Evolutionary conservation across 805 yeast genomes (phyloP).

Genomic region (Kluyveromyces nonfermentans): DNA sequence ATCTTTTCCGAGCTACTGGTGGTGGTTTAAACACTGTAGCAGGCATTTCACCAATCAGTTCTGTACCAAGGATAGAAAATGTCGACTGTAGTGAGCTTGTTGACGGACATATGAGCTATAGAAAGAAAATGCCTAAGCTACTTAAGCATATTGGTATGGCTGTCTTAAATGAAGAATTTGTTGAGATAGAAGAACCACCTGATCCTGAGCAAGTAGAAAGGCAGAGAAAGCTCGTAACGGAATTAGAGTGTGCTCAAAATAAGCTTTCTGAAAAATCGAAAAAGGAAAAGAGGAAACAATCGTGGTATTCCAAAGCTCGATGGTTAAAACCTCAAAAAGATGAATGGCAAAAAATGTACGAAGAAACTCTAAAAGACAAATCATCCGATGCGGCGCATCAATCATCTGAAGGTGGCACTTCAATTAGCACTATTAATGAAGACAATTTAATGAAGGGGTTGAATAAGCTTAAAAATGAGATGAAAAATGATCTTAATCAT

Average conservation of each 20-base stretch:
- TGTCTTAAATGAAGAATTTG: constrained; percentile 80
- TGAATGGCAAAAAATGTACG: constrained; percentile 59
- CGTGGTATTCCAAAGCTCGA: constrained; percentile 30
- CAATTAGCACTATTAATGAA: constrained; percentile 9
- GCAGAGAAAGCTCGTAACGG: constrained; percentile 71
- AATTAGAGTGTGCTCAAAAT: constrained; percentile 77
- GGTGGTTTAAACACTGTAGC: constrained; percentile 91
- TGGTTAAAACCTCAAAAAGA: constrained; percentile 45
- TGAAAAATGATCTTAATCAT: constrained; percentile 1
- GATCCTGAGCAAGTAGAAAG: constrained; percentile 81
- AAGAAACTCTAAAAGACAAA: constrained; percentile 25
- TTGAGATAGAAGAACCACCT: constrained; percentile 85
- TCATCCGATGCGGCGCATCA: constrained; percentile 18
- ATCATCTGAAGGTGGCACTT: constrained; percentile 10
- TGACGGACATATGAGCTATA: constrained; percentile 96
- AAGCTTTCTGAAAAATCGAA: constrained; percentile 38
- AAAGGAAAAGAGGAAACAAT: constrained; percentile 31
- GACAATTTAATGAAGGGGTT: constrained; percentile 7
- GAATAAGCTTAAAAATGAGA: constrained; percentile 1
- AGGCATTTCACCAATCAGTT: constrained; percentile 72
- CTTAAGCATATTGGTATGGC: constrained; percentile 64
- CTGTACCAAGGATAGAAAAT: constrained; percentile 62
- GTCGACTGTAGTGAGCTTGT: constrained; percentile 79
- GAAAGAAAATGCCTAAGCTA: constrained; percentile 84
- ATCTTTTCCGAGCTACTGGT: constrained; percentile 87